Evolutionary conservation across 164 flowering plant species (phyloP).

Genomic region (Paratinospora sagittata): DNA sequence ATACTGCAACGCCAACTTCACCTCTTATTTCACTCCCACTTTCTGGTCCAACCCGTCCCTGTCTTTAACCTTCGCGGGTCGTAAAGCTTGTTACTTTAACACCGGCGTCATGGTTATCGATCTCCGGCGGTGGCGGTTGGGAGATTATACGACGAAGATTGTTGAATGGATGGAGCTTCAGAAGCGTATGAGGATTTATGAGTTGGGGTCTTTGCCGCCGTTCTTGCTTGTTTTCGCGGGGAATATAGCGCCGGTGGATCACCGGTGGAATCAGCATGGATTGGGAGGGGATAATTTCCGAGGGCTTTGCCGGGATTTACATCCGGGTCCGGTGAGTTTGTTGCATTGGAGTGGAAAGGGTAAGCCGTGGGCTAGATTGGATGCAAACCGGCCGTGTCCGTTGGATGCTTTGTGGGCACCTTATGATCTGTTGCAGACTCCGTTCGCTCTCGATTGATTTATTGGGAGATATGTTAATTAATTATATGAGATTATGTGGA

Average conservation of each 20-base stretch:
- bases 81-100: conserved; percentile 74
- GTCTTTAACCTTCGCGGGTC: conserved; percentile 46
- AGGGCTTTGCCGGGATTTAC: conserved; percentile 76
- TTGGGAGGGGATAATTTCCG: conserved; percentile 81
- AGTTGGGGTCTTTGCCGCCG: conserved; percentile 80
- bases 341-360: conserved; percentile 97
- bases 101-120: conserved; percentile 58
- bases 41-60: conserved; percentile 76
- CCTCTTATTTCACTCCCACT: conserved; percentile 61
- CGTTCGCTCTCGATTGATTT: conserved; percentile 43
- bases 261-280: conserved; percentile 90
- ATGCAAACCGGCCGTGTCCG: no score
- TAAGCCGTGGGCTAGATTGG: conserved; percentile 85
- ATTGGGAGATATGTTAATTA: neutral
- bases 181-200: conserved; percentile 82
- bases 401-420: no score
- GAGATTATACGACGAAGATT: conserved; percentile 50
- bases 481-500: neutral
- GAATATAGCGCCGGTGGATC: conserved; percentile 65
- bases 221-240: conserved; percentile 84
- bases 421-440: conserved; percentile 64
- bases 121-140: conserved; percentile 57
- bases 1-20: conserved; percentile 83
- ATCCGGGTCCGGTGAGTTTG: conserved; percentile 84
- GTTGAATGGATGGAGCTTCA: conserved; percentile 90